phyloP scores from a whole-genome alignment of 2,329 filamentous ascomycete genomes.

The Endoconidiophora laricicola region DNA sequence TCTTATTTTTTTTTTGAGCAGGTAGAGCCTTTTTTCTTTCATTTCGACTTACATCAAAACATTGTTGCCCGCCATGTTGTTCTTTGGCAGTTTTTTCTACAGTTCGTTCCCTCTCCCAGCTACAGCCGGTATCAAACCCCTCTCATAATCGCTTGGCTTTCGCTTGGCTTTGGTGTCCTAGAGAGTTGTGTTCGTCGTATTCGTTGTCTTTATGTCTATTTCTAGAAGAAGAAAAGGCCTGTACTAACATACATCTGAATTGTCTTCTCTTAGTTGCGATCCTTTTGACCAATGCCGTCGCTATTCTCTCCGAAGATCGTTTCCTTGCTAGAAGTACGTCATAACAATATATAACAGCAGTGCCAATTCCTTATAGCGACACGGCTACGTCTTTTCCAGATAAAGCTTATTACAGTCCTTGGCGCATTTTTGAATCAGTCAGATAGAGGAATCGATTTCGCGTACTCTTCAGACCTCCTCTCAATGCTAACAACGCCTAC shows the following conservation, averaged over 20 bases:
- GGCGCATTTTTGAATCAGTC: too few relatives aligned
- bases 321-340: slow-evolving; percentile 55
- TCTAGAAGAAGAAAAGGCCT: not conserved
- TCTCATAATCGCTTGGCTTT: not conserved
- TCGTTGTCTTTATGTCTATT: not conserved
- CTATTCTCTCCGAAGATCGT: slow-evolving; percentile 84
- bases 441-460: not conserved
- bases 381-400: not conserved
- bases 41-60: not conserved
- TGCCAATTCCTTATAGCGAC: not conserved
- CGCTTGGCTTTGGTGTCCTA: not conserved
- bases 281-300: slow-evolving; percentile 85
- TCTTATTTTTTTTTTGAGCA: too few relatives aligned
- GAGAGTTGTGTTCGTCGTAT: too few relatives aligned
- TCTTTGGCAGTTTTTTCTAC: slow-evolving; percentile 59
- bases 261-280: slow-evolving; percentile 38
- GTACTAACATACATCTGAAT: not conserved
- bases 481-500: slow-evolving; percentile 5
- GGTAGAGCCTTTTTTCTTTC: too few relatives aligned
- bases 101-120: slow-evolving; percentile 15
- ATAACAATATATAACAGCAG: not conserved
- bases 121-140: not conserved
- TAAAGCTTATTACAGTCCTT: not conserved
- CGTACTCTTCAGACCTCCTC: not conserved
- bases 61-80: slow-evolving; percentile 37